These are phyloP conservation scores for Leccinum subrobustum DNA, from an alignment of 1,284 basidiomycete species.

Conservation along the genomic window DNA sequence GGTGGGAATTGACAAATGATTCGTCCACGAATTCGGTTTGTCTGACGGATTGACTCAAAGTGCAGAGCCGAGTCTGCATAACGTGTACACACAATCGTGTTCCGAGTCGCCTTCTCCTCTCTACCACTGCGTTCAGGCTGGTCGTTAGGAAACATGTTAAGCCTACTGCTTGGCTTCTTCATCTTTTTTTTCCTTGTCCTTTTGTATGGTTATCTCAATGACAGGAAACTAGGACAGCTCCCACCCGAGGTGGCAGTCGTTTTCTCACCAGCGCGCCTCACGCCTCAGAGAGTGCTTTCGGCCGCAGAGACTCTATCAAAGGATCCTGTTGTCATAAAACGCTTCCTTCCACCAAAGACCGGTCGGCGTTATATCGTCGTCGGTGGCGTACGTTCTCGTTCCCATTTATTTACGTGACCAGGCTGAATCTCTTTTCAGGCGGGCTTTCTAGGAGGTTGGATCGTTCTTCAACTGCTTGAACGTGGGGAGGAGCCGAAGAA, in stretches of 20 bases:
- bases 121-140: background rate
- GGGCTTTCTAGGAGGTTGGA: conserved; percentile 75
- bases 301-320: conserved; percentile 37
- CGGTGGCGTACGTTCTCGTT: conserved; percentile 46
- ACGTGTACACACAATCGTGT: background rate
- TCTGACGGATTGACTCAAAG: background rate
- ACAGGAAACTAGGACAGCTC: conserved; percentile 44
- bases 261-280: conserved; percentile 49
- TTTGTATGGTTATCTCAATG: conserved; percentile 53
- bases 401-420: background rate
- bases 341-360: conserved; percentile 48
- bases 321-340: conserved; percentile 32
- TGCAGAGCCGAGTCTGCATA: background rate
- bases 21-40: background rate
- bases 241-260: conserved; percentile 40
- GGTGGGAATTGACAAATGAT: background rate
- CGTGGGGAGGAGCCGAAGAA: conserved; percentile 65
- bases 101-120: background rate
- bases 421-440: conserved; percentile 40
- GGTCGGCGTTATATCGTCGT: conserved; percentile 56
- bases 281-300: conserved; percentile 38
- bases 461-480: conserved; percentile 61
- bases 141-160: conserved; percentile 16
- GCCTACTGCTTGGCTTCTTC: conserved; percentile 6
- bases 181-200: conserved; percentile 12